Percentiles rank a stretch among this genome's conserved stretches.
Conservation (phyloP, 805 yeast genomes). For the Lipomyces sp. region DNA sequence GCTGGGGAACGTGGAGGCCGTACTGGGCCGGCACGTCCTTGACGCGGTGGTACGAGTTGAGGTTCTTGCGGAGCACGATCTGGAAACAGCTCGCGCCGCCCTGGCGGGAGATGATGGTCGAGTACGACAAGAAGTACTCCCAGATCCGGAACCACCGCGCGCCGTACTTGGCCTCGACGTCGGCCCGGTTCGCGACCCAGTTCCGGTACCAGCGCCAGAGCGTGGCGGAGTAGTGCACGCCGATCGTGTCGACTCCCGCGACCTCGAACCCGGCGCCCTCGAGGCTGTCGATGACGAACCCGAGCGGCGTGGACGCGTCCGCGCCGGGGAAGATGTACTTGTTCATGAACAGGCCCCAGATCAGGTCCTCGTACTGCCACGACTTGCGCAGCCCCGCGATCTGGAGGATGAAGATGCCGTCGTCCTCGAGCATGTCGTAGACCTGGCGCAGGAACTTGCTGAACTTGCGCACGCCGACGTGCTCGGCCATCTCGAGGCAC, state of each 20-base stretch:
- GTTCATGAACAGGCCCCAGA: conserved; percentile 96
- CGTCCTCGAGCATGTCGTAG: conserved; percentile 83
- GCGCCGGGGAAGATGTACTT: conserved; percentile 97
- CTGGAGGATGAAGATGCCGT: conserved; percentile 82
- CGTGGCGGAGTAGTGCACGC: conserved; percentile 89
- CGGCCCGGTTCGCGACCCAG: conserved; percentile 82
- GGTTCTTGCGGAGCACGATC: conserved; percentile 83
- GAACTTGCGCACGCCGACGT: conserved; percentile 87
- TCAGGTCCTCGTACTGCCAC: conserved; percentile 92
- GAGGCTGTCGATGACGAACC: conserved; percentile 69
- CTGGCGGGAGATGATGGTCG: conserved; percentile 84
- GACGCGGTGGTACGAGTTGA: conserved; percentile 78
- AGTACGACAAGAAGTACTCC: conserved; percentile 79
- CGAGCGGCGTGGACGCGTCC: conserved; percentile 91
- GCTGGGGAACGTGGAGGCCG: conserved; percentile 54
- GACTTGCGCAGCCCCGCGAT: conserved; percentile 86
- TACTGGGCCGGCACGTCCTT: conserved; percentile 75
- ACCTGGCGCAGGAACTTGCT: conserved; percentile 73
- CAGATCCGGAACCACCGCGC: conserved; percentile 87
- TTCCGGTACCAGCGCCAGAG: conserved; percentile 92
- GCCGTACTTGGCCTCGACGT: conserved; percentile 76
- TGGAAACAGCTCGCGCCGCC: conserved; percentile 92
- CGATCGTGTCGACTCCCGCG: conserved; percentile 78
- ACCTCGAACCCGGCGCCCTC: conserved; percentile 87
- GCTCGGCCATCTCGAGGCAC: conserved; percentile 94